A percentile compares a stretch with the other conserved stretches of the same genome.
These are phyloP conservation scores for Suhomyces atakaporum DNA, from an alignment of 1,139 yeast genomes.

Conservation along the genomic window DNA sequence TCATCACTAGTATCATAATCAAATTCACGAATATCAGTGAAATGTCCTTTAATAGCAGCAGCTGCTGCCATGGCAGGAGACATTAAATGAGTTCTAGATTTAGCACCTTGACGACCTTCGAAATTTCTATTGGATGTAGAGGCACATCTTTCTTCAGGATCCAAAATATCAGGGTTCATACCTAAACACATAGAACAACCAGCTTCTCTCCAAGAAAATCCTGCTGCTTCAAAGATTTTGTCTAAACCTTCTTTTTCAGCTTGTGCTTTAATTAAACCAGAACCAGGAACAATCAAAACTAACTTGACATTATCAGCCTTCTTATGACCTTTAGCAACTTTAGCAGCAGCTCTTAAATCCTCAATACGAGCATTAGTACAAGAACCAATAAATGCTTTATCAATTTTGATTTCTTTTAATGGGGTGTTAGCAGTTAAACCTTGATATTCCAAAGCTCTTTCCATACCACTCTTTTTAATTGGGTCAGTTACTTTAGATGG, in stretches of 20 bases:
- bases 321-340: conserved; percentile 86
- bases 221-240: conserved; percentile 86
- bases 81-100: conserved; percentile 95
- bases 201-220: conserved; percentile 98
- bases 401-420: conserved; percentile 68
- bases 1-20: conserved; percentile 60
- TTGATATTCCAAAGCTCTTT: conserved; percentile 88
- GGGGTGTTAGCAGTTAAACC: conserved; percentile 86
- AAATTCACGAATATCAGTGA: conserved; percentile 85
- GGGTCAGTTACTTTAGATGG: conserved; percentile 76
- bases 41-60: conserved; percentile 90
- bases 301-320: conserved; percentile 79
- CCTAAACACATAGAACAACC: conserved; percentile 99
- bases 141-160: conserved; percentile 96
- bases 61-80: conserved; percentile 99
- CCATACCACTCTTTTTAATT: conserved; percentile 78
- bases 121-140: conserved; percentile 98
- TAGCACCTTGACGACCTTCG: conserved; percentile 98
- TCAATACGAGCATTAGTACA: conserved; percentile 98
- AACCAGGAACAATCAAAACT: conserved; percentile 95
- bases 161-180: conserved; percentile 96
- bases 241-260: conserved; percentile 96
- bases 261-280: conserved; percentile 88
- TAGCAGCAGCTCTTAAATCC: conserved; percentile 94
- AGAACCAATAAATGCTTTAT: conserved; percentile 95